Percentiles rank a stretch among this genome's conserved stretches.
phyloP scores from a whole-genome alignment of 805 yeast genomes.

The Starmerella apis region DNA sequence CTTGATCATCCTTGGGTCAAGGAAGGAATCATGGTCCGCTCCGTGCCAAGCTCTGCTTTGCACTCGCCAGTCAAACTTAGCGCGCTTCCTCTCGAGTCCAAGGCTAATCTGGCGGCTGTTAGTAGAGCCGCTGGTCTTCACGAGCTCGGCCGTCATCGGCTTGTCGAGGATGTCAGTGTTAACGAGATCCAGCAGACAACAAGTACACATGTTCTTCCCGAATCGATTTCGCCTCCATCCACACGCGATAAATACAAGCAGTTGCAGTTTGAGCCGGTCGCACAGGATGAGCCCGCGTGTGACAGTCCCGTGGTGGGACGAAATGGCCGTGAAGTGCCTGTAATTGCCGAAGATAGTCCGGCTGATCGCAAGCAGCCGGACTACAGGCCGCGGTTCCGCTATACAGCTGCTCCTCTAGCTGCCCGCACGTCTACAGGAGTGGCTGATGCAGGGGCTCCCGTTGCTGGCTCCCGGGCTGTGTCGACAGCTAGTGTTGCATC shows the following conservation, averaged over 20 bases:
- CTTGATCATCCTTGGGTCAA: conserved; percentile 78
- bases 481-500: neutral
- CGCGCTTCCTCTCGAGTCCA: conserved; percentile 50
- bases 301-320: conserved; percentile 29
- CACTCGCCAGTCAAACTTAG: conserved; percentile 51
- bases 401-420: conserved; percentile 12
- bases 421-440: conserved; percentile 17
- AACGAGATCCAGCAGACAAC: conserved; percentile 32
- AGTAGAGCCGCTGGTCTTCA: conserved; percentile 53
- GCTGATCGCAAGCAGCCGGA: conserved; percentile 5
- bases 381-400: conserved; percentile 13
- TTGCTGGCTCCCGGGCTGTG: neutral
- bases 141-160: conserved; percentile 3
- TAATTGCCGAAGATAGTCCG: conserved; percentile 10
- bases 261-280: conserved; percentile 12
- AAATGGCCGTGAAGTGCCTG: conserved; percentile 4
- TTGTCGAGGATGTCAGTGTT: conserved; percentile 30
- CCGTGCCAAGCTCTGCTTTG: conserved; percentile 52
- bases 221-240: conserved; percentile 84
- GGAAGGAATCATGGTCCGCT: conserved; percentile 65
- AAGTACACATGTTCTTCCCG: conserved; percentile 53
- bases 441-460: neutral
- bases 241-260: conserved; percentile 70
- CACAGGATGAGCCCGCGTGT: conserved; percentile 19
- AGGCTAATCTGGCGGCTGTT: conserved; percentile 54